Conservation (phyloP, 371 early-diverging fungal species). For the Apophysomyces ossiformis region DNA sequence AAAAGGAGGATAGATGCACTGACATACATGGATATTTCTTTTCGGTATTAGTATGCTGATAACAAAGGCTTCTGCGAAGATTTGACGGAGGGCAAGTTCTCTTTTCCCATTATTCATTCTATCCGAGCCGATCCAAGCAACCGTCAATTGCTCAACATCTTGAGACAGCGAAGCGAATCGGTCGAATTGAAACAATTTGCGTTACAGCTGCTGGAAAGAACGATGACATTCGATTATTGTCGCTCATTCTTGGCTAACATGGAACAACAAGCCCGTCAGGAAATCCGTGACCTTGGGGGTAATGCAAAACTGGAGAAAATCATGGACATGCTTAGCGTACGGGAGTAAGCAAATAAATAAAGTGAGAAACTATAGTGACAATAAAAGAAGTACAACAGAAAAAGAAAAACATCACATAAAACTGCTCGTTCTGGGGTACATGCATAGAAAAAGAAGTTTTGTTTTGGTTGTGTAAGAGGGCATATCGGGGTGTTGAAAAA, state of each 20-base stretch:
- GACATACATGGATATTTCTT: too few relatives aligned
- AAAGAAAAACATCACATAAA: background rate
- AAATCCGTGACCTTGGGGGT: slow-evolving; percentile 76
- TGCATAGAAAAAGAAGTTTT: background rate
- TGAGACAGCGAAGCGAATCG: slow-evolving; percentile 83
- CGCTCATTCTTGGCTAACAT: slow-evolving; percentile 56
- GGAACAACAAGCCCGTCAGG: slow-evolving; percentile 63
- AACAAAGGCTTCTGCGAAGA: slow-evolving; percentile 98
- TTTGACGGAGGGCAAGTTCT: slow-evolving; percentile 97
- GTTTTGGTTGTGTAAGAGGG: background rate
- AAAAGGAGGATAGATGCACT: too few relatives aligned
- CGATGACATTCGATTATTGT: slow-evolving; percentile 83
- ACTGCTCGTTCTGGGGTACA: slow-evolving; percentile 5
- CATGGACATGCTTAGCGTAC: slow-evolving; percentile 46
- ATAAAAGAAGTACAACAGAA: background rate
- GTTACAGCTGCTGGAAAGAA: slow-evolving; percentile 75
- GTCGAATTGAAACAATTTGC: slow-evolving; percentile 88
- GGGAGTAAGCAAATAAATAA: background rate
- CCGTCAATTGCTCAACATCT: slow-evolving; percentile 77
- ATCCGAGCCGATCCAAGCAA: slow-evolving; percentile 68
- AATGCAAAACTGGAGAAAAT: slow-evolving; percentile 69
- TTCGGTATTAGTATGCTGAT: slow-evolving; percentile 68
- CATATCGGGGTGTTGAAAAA: background rate
- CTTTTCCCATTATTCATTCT: slow-evolving; percentile 92
- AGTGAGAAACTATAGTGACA: background rate